Evolutionary conservation across 257 asterid genomes (phyloP).

Genomic region (Eucommia ulmoides): DNA sequence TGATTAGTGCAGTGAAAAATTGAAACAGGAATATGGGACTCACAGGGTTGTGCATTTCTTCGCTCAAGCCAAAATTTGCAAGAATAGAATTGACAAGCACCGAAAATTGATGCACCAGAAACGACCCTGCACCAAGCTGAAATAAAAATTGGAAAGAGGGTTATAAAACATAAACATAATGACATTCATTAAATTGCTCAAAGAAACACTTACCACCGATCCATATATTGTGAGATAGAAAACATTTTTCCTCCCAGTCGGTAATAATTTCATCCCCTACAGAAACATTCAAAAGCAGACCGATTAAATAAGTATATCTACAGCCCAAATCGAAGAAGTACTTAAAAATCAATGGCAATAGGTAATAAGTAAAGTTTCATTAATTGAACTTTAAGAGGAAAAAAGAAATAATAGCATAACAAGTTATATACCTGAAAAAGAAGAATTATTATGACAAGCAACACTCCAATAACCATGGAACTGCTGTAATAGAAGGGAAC

Average conservation of each 20-base stretch:
- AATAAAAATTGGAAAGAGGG: slow-evolving; percentile 12
- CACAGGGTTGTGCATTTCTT: slow-evolving; percentile 92
- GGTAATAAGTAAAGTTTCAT: neutral
- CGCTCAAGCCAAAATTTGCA: slow-evolving; percentile 60
- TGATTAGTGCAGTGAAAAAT: too few relatives aligned
- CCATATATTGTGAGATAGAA: slow-evolving; percentile 75
- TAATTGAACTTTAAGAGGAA: slow-evolving; percentile 6
- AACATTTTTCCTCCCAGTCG: slow-evolving; percentile 71
- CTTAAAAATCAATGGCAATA: too few relatives aligned
- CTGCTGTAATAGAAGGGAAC: slow-evolving; percentile 91
- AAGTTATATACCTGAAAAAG: slow-evolving; percentile 95
- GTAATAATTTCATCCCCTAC: slow-evolving; percentile 91
- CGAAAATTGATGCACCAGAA: slow-evolving; percentile 55
- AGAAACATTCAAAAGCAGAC: slow-evolving; percentile 12
- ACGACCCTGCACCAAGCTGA: slow-evolving; percentile 93
- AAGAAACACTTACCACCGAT: slow-evolving; percentile 44
- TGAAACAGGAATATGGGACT: too few relatives aligned
- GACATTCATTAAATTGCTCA: slow-evolving; percentile 1
- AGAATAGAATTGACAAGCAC: slow-evolving; percentile 52
- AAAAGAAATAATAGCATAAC: slow-evolving; percentile 68
- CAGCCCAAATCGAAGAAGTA: too few relatives aligned
- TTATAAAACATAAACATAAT: neutral
- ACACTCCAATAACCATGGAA: slow-evolving; percentile 78
- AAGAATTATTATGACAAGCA: slow-evolving; percentile 66
- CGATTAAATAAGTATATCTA: neutral